Base-by-base conservation (phyloP, 2,329 filamentous ascomycete species). In the Dactylonectria macrodidyma region DNA sequence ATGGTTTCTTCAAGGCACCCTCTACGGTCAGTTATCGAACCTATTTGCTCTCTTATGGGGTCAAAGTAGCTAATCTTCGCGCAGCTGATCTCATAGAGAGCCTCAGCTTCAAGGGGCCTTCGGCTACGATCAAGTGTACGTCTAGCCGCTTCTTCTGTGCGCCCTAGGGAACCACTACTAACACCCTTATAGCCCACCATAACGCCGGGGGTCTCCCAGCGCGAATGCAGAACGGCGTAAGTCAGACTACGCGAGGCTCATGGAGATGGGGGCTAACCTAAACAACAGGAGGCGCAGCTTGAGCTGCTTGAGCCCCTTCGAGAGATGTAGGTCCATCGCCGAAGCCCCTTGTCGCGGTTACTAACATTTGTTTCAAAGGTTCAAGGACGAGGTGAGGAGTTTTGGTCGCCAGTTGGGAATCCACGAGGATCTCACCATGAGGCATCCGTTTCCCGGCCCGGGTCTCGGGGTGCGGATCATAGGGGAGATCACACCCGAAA, bases 1-100 rank as follows among this genome's bases (percentile, higher is more conserved):
- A 75, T 98, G 90, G 87, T 93, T 98, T 77, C 86, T 98, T 10
- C 95, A 98, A 82, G 94, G 95, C 19, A 96, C 93, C 9, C 86
- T 96, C 26, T 95, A 94, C 81, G 92, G 91, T 1, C 92, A 59
- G 33, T 64, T 24, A 26, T 36, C 46, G 19, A 50, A 48, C 19
- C 19, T 19, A 19, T 65, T 56, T 36, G 12, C 38, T 30, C 46
- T 52, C 11, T 12, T 59, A 19, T 16, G 34, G 34, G 36, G 9
- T 36, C 50, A 59, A 55, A 55, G 47, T 55, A 19, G 46, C 26
- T 66, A 57, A 9, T 71, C 36, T 41, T 19, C 52, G 22, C 52
- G 41, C 36, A 67, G 60, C 65, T 38, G 60, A 67, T 61, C 54
- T 67, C n/a, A 84, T 78, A 7, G 65, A 68, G 51, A 65, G 56